Conservation (phyloP, 768 basidiomycete genomes). For the Mycena haematopus region DNA sequence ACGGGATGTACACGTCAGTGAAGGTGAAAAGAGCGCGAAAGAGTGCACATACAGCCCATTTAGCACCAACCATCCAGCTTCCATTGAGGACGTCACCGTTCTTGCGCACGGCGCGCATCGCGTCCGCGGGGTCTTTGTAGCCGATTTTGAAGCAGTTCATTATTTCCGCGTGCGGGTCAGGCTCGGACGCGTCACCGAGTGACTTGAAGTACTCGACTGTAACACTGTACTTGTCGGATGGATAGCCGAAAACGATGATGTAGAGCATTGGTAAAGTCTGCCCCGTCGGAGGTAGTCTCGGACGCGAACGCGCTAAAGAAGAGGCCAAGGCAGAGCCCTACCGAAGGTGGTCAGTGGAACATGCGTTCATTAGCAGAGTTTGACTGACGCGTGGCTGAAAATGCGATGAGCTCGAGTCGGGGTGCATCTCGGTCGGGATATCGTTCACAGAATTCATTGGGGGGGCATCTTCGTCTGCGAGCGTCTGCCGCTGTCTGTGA, state of each 20-base stretch:
- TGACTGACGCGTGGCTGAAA: constrained; percentile 56
- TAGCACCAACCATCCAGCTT: constrained; percentile 84
- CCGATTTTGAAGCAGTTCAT: constrained; percentile 85
- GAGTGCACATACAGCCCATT: constrained; percentile 75
- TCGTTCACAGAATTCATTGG: constrained; percentile 79
- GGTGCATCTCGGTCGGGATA: constrained; percentile 63
- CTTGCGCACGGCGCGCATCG: constrained; percentile 78
- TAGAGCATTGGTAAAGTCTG: constrained; percentile 53
- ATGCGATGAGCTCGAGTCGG: constrained; percentile 47
- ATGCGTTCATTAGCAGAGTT: neutral
- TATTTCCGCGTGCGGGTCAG: constrained; percentile 71
- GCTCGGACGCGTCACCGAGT: constrained; percentile 72
- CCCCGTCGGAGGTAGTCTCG: constrained; percentile 32
- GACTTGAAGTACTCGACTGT: constrained; percentile 79
- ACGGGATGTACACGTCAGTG: constrained; percentile 3
- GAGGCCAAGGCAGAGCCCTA: constrained; percentile 48
- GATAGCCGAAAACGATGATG: constrained; percentile 89
- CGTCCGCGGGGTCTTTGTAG: constrained; percentile 73
- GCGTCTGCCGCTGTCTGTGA: constrained; percentile 61
- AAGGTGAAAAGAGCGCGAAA: neutral
- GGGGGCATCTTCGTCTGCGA: constrained; percentile 82
- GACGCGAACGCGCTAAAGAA: constrained; percentile 42
- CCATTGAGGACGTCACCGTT: constrained; percentile 82
- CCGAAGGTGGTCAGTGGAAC: constrained; percentile 7
- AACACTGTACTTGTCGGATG: constrained; percentile 74